Base-by-base conservation (phyloP, 176 grass and related monocot species). In the Hyparrhenia diplandra region DNA sequence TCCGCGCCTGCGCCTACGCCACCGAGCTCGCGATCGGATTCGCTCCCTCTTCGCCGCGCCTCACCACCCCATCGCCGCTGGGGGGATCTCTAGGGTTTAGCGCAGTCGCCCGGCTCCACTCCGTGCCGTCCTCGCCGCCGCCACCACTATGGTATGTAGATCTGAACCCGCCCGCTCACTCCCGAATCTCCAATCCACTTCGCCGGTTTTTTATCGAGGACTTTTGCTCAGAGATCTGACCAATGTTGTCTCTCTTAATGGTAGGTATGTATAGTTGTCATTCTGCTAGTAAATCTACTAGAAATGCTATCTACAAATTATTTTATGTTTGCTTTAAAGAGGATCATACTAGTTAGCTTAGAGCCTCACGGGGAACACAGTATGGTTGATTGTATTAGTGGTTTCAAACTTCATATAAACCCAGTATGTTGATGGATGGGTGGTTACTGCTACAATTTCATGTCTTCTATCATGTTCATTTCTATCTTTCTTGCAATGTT, bases 211-310 rank as follows among this genome's bases (percentile, higher is more conserved):
- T n/a, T 28, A n/a, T 39, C 14, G 36, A 27, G 37, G 72, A 9
- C 18, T 28, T 8, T 8, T 4, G 46, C 36, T 41, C 64, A 9
- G 80, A 91, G 96, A 95, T 93, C 96, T 99, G 88, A 87, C 74
- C 81, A 89, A 74, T 90, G 67, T 47, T 75, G 80, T 93, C 2
- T 84, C 21, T 29, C 20, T 86, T 37, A n/a, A n/a, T n/a, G n/a
- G n/a, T n/a, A n/a, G n/a, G n/a, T n/a, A n/a, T n/a, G n/a, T n/a
- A n/a, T n/a, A n/a, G n/a, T n/a, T n/a, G n/a, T n/a, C n/a, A n/a
- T n/a, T n/a, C 11, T 60, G 72, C 6, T 43, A 18, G 46, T 79
- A 68, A 75, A 80, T 59, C 39, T 67, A 17, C 35, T 30, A 28
- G 29, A 47, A 79, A 2, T 84, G 42, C 16, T 73, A 5, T 64